Base-by-base conservation (phyloP, 2,329 filamentous ascomycete species). In the Fusarium sp. region DNA sequence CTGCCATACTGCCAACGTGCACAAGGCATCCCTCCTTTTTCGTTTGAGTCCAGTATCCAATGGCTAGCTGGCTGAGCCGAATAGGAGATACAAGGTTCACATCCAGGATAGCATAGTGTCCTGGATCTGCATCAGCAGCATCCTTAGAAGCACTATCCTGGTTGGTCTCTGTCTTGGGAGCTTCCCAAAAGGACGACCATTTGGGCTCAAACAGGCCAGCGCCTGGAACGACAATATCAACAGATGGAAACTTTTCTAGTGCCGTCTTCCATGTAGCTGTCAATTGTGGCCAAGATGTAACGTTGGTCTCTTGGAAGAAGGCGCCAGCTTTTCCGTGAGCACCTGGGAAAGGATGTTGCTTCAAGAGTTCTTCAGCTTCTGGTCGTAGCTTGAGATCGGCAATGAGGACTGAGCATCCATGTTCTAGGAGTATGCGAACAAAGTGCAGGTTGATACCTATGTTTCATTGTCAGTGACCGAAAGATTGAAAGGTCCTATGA, bases 71-170 rank as follows among this genome's bases (percentile, higher is more conserved):
- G 34, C 75, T 78, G 44, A 80, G 63, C 18, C 79, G 77, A 40
- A 81, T 78, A 3, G 81, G 81, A 24, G 77, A 73, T 10, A 75
- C 70, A 33, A 82, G 68, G 61, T 82, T 82, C 53, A 81, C 75
- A 53, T 79, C 78, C 5, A 82, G 53, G 18, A 77, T 72, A 33
- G 73, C 72, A 49, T 82, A 82, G 46, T 75, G 75, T 5, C 78
- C 78, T 2, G 74, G 73, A 26, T 77, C 73, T 2, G 63, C 73
- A 42, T 77, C 74, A 2, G 75, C 74, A 8, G 53, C 40, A 38
- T 80, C 78, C 11, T 49, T 43, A 26, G 74, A 78, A 18, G 63
- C 53, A 8, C 68, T 73, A 42, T 76, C 65, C 7, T 71, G 72
- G 57, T 78, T 79, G 15, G 71, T 69, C 33, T 69, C 66, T 7